Evolutionary conservation across 2,329 filamentous ascomycete species (phyloP).

Genomic region (Phaeosphaeriaceae sp.): DNA sequence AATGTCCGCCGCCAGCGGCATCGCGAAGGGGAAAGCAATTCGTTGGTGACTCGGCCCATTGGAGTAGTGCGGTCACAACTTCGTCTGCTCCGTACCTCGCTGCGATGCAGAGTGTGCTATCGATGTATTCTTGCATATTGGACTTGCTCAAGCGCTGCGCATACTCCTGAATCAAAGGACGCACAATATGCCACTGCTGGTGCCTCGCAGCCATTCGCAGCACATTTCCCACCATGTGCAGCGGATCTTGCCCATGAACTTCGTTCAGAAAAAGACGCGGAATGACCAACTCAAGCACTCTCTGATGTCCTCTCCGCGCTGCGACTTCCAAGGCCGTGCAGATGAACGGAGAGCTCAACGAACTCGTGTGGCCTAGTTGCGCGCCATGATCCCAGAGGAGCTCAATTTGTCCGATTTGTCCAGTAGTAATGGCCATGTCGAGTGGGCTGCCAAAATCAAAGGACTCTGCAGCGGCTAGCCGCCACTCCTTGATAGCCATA

Average conservation of each 20-base stretch:
- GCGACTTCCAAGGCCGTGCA: neutral
- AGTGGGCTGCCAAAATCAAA: neutral
- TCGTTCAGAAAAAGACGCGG: neutral
- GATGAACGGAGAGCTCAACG: neutral
- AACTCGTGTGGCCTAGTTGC: neutral
- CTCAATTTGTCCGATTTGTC: neutral
- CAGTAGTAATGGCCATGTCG: neutral
- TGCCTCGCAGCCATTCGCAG: neutral
- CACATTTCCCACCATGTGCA: neutral
- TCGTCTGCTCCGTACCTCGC: neutral
- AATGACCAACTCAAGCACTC: neutral
- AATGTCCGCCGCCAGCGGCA: slow-evolving; percentile 9
- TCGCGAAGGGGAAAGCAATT: slow-evolving; percentile 4
- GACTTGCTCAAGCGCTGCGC: neutral
- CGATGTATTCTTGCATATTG: neutral
- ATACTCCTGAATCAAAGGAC: neutral
- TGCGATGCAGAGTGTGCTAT: neutral
- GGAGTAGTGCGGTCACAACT: neutral
- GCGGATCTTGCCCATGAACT: neutral
- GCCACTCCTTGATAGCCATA: neutral
- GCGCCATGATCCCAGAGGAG: neutral
- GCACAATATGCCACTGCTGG: slow-evolving; percentile 2
- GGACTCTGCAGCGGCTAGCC: neutral
- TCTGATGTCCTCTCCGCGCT: neutral
- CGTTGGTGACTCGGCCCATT: neutral